Base-by-base conservation (phyloP, 106 monocot species). In the Iris macrosiphon region DNA sequence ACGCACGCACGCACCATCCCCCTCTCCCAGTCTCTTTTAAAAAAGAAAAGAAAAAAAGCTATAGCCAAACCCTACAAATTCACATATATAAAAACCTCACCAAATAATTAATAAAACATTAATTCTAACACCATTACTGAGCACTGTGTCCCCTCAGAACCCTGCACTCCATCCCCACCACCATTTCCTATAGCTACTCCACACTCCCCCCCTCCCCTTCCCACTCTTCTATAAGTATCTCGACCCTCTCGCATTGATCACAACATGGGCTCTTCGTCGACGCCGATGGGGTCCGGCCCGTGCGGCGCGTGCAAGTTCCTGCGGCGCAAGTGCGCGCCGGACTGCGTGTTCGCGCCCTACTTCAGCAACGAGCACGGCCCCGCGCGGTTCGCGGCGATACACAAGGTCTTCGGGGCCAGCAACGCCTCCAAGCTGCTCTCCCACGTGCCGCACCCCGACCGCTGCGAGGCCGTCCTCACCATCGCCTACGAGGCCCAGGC, bases 291-390 rank as follows among this genome's bases (percentile, higher is more conserved):
- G 14, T 77, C 78, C 2, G 62, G 74, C 16, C 87, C 87, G 1
- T 87, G 87, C 37, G 81, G 87, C 1, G 87, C 87, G 16, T 87
- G 87, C 81, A 87, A 87, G 71, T 87, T 87, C 72, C 69, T 87
- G 57, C 38, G 87, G 40, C 49, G 87, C 24, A 87, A 78, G 73
- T 87, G 87, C 44, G 64, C 61, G 12, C 10, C 51, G 19, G 75
- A 69, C 6, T 87, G 81, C 29, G 41, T 85, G 14, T 80, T 85
- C 37, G 79, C 85, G 4, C 80, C 85, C 15, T 73, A 85, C 68
- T 85, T 85, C 61, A 69, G 72, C 61, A 27, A 61, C 7, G 85
- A 76, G 38, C 67, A 76, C 51, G 72, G 73, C 8, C 65, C 75
- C 5, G 38, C 65, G 3, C 60, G 61, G 14, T 84, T 84, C 44